phyloP scores from a whole-genome alignment of 2,329 filamentous ascomycete genomes.

The Trichoderma sp. region DNA sequence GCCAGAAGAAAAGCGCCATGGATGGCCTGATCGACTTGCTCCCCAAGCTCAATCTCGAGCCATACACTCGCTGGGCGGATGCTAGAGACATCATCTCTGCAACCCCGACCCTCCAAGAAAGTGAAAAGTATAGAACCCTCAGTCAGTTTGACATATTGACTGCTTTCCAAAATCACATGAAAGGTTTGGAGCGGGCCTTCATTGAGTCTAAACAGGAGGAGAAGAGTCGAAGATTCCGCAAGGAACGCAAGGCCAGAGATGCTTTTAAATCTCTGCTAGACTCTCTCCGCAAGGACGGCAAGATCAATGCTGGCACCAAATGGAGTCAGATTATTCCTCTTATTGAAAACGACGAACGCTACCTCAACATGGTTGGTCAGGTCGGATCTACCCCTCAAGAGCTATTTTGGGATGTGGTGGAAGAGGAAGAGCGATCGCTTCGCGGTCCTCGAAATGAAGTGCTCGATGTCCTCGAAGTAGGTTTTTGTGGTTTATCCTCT shows the following conservation, averaged over 20 bases:
- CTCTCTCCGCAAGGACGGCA: conserved; percentile 72
- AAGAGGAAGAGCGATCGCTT: conserved; percentile 89
- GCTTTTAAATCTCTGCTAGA: conserved; percentile 72
- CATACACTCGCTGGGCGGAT: conserved; percentile 93
- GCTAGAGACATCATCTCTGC: conserved; percentile 80
- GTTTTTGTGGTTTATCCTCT: conserved; percentile 35
- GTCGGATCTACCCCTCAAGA: conserved; percentile 83
- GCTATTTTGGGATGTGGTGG: conserved; percentile 92
- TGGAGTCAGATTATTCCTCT: conserved; percentile 80
- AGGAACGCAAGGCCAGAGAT: conserved; percentile 85
- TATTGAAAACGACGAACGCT: conserved; percentile 79
- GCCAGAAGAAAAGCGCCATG: conserved; percentile 76
- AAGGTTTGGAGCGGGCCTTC: conserved; percentile 83
- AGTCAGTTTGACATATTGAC: conserved; percentile 88
- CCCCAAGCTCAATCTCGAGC: conserved; percentile 78
- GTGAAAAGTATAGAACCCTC: conserved; percentile 82
- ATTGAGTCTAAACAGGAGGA: conserved; percentile 89
- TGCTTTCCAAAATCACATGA: conserved; percentile 94
- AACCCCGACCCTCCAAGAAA: conserved; percentile 73
- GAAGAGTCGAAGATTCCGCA: conserved; percentile 76
- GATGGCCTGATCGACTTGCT: conserved; percentile 79
- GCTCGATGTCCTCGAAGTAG: conserved; percentile 83
- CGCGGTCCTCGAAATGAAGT: conserved; percentile 80
- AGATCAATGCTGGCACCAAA: conserved; percentile 86
- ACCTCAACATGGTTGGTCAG: conserved; percentile 80